phyloP scores from a whole-genome alignment of 805 yeast species.

The Wickerhamomyces bisporus region DNA sequence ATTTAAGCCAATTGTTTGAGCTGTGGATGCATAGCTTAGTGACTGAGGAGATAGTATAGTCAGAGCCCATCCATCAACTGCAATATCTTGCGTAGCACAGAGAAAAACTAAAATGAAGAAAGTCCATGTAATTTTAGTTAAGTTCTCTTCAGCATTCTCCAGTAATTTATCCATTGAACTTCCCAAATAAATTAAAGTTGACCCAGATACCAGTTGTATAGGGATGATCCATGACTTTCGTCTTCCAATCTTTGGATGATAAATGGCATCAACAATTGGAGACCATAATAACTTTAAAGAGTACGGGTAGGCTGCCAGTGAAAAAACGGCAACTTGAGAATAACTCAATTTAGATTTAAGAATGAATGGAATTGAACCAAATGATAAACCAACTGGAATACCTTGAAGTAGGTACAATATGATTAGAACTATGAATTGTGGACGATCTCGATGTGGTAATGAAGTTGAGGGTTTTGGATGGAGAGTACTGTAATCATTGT shows the following conservation, averaged over 20 bases:
- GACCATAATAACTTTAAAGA: constrained; percentile 91
- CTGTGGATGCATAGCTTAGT: constrained; percentile 90
- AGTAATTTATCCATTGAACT: constrained; percentile 44
- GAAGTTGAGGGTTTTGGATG: constrained; percentile 5
- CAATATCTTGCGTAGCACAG: constrained; percentile 97
- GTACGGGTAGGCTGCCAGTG: constrained; percentile 92
- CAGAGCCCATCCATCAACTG: constrained; percentile 98
- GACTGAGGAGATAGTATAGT: constrained; percentile 76
- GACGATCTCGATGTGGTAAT: constrained; percentile 48
- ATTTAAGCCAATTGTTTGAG: constrained; percentile 93
- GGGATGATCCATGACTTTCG: constrained; percentile 94
- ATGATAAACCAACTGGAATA: constrained; percentile 93
- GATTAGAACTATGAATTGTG: constrained; percentile 69
- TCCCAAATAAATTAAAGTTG: constrained; percentile 65
- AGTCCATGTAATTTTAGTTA: constrained; percentile 54
- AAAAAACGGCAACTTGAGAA: constrained; percentile 85
- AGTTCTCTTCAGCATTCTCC: constrained; percentile 42
- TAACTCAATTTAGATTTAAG: constrained; percentile 78
- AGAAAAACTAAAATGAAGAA: constrained; percentile 78
- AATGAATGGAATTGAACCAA: constrained; percentile 90
- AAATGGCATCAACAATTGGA: constrained; percentile 90
- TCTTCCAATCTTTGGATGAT: constrained; percentile 63
- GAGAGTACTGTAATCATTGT: constrained; percentile 2
- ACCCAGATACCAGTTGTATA: constrained; percentile 74
- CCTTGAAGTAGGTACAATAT: constrained; percentile 85